A percentile compares a stretch with the other conserved stretches of the same genome.
These are phyloP conservation scores for Tetradesmus obliquus DNA, from an alignment of 139 green algal species.

Conservation along the genomic window DNA sequence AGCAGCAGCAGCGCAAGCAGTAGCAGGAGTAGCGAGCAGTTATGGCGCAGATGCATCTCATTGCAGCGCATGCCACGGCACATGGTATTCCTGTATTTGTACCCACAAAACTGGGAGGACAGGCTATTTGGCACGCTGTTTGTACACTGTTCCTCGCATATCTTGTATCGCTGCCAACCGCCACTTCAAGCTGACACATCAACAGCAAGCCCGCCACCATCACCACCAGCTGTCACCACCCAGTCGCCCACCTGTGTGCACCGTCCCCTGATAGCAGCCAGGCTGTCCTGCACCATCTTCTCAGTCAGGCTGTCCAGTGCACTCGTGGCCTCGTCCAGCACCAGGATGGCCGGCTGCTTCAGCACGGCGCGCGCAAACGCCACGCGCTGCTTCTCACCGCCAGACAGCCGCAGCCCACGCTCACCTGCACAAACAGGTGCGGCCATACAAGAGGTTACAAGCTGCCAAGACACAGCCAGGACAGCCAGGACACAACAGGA, in stretches of 20 bases:
- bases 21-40: background rate
- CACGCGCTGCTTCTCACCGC: conserved; percentile 76
- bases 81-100: no score
- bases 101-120: no score
- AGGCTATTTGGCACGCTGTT: no score
- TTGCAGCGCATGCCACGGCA: no score
- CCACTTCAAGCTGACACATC: background rate
- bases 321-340: conserved; percentile 77
- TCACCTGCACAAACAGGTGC: conserved; percentile 83
- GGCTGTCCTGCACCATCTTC: conserved; percentile 57
- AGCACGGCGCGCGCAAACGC: conserved; percentile 70
- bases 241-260: background rate
- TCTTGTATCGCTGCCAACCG: background rate
- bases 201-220: background rate
- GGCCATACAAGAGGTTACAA: no score
- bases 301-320: conserved; percentile 70
- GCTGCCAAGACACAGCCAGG: no score
- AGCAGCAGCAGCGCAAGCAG: background rate
- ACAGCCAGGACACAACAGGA: no score
- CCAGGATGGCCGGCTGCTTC: conserved; percentile 57
- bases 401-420: conserved; percentile 73
- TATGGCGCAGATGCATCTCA: background rate
- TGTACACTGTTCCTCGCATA: no score
- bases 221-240: no score
- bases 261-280: conserved; percentile 51